phyloP scores from a whole-genome alignment of 257 asterid species.

The Echium plantagineum region DNA sequence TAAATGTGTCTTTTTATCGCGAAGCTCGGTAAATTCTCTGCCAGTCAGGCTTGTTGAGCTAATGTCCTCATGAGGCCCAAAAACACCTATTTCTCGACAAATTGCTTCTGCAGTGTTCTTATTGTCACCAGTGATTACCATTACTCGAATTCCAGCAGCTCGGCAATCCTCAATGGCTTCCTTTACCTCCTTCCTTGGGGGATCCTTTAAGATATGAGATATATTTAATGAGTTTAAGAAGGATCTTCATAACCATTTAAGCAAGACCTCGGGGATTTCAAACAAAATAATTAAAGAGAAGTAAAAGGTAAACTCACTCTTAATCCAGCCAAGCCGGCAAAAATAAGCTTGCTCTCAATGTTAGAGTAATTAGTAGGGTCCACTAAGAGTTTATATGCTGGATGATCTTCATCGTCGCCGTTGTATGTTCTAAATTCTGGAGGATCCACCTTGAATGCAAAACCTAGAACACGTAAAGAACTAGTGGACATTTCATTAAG shows the following conservation, averaged over 20 bases:
- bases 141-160: conserved; percentile 94
- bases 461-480: conserved; percentile 86
- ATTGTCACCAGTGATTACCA: conserved; percentile 97
- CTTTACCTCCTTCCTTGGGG: conserved; percentile 95
- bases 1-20: conserved; percentile 44
- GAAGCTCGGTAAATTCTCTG: conserved; percentile 69
- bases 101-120: conserved; percentile 95
- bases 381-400: conserved; percentile 72
- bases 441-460: conserved; percentile 70
- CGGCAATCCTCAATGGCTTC: conserved; percentile 91
- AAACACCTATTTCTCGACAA: conserved; percentile 92
- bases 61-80: conserved; percentile 66
- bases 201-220: conserved; percentile 40
- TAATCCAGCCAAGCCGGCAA: conserved; percentile 89
- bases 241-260: not conserved
- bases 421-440: conserved; percentile 63
- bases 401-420: conserved; percentile 92
- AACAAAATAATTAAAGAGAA: conserved; percentile 3
- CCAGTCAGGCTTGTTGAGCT: conserved; percentile 79
- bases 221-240: conserved; percentile 1
- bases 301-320: conserved; percentile 50
- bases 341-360: conserved; percentile 74
- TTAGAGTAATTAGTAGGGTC: conserved; percentile 78
- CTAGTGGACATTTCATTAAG: conserved; percentile 70
- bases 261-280: not conserved